Conservation (phyloP, 176 grass and related monocot species). For the Juncus inflexus region DNA sequence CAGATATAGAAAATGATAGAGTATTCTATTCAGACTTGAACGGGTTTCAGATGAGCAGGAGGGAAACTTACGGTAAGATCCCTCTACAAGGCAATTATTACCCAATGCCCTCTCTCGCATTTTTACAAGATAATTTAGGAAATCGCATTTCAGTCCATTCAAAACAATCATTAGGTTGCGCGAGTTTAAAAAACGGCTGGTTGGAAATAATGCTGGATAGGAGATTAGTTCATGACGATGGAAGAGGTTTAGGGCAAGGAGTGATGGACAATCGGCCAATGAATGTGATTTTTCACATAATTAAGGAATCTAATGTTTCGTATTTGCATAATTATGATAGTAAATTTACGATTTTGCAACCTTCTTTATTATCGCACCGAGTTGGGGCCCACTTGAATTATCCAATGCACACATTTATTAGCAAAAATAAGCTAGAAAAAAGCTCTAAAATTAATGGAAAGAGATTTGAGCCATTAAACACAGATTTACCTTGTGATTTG, state of each 20-base stretch:
- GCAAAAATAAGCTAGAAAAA: conserved; percentile 49
- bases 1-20: conserved; percentile 74
- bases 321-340: conserved; percentile 55
- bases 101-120: conserved; percentile 89
- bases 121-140: conserved; percentile 80
- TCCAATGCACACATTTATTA: conserved; percentile 78
- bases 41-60: conserved; percentile 95
- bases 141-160: conserved; percentile 84
- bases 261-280: conserved; percentile 83
- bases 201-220: conserved; percentile 98
- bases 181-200: conserved; percentile 94
- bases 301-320: conserved; percentile 76
- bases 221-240: conserved; percentile 74
- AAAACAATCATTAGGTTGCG: conserved; percentile 78
- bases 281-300: conserved; percentile 85
- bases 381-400: conserved; percentile 74
- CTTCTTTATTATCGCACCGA: conserved; percentile 77
- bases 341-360: conserved; percentile 57
- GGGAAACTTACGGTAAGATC: conserved; percentile 89
- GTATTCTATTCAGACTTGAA: conserved; percentile 96
- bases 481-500: conserved; percentile 80
- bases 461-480: conserved; percentile 54
- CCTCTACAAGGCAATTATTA: conserved; percentile 98
- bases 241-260: conserved; percentile 87
- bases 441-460: conserved; percentile 40